These are phyloP conservation scores for Nothomitra cinnamomea DNA, from an alignment of 2,329 filamentous ascomycete genomes.

Conservation along the genomic window DNA sequence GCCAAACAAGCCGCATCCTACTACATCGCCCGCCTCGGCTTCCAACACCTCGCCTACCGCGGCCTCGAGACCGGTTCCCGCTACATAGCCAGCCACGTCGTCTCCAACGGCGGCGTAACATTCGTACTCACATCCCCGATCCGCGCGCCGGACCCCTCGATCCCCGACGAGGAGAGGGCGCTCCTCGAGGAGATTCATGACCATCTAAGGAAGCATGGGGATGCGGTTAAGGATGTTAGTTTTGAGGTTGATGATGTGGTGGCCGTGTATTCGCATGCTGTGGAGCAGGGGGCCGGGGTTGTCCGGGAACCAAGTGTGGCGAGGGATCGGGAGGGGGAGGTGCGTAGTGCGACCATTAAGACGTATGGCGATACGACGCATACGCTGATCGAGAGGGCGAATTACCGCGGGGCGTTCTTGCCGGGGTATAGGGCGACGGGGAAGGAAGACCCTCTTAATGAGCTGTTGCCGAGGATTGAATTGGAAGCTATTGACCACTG, in stretches of 20 bases:
- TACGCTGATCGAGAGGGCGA: constrained; percentile 59
- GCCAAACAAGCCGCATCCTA: constrained; percentile 87
- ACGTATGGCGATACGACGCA: constrained; percentile 95
- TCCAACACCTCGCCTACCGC: constrained; percentile 63
- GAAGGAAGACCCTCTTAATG: constrained; percentile 27
- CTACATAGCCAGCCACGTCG: constrained; percentile 66
- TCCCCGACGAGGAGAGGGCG: constrained; percentile 43
- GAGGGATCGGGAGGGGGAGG: constrained; percentile 45
- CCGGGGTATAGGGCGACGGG: constrained; percentile 55
- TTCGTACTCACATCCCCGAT: constrained; percentile 77
- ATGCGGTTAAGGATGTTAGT: constrained; percentile 87
- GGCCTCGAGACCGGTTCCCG: constrained; percentile 80
- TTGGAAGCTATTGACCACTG: constrained; percentile 82
- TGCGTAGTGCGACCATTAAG: constrained; percentile 62
- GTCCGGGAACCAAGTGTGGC: constrained; percentile 41
- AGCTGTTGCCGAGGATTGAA: constrained; percentile 43
- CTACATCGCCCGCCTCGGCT: constrained; percentile 78
- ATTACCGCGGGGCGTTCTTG: constrained; percentile 62
- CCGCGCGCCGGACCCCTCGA: constrained; percentile 40
- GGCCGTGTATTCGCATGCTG: constrained; percentile 58
- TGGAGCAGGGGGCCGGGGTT: constrained; percentile 43
- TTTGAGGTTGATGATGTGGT: constrained; percentile 87
- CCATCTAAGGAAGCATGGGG: constrained; percentile 75
- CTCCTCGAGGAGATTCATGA: constrained; percentile 59
- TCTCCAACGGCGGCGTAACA: constrained; percentile 56